phyloP scores from a whole-genome alignment of 2,329 filamentous ascomycete species.

The Colletotrichum gigasporum region DNA sequence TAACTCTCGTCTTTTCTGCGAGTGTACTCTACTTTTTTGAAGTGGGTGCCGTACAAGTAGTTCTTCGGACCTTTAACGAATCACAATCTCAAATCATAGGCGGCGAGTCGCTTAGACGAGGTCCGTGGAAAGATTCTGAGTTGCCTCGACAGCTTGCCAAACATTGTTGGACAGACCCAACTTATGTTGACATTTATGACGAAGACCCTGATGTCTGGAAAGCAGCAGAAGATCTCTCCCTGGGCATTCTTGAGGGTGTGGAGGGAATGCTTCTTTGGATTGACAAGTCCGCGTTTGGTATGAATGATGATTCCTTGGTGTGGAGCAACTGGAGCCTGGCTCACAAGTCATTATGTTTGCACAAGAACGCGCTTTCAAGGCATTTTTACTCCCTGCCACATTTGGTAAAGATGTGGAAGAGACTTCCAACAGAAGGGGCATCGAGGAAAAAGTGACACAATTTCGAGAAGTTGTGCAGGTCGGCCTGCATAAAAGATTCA shows the following conservation, averaged over 20 bases:
- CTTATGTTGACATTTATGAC: constrained; percentile 1
- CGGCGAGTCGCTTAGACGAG: neutral
- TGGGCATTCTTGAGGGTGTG: constrained; percentile 7
- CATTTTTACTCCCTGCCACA: neutral
- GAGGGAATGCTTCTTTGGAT: constrained; percentile 15
- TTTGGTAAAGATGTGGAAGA: constrained; percentile 10
- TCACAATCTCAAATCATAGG: neutral
- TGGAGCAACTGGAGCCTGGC: no score
- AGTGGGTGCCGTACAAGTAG: no score
- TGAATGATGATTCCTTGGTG: neutral
- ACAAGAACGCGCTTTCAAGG: constrained; percentile 9
- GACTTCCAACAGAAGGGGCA: neutral
- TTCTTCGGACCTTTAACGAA: rapidly evolving
- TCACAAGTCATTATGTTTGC: neutral
- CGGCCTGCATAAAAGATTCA: neutral
- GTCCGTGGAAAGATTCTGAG: constrained; percentile 5
- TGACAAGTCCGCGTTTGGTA: constrained; percentile 13
- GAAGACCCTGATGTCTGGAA: constrained; percentile 6
- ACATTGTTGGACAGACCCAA: neutral
- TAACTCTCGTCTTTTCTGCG: constrained; percentile 9
- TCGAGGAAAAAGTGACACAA: neutral
- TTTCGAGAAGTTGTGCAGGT: neutral
- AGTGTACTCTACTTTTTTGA: neutral
- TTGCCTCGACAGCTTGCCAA: neutral
- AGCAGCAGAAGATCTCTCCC: constrained; percentile 5